Conservation (phyloP, 768 basidiomycete species). For the Phaeolepiota aurea region DNA sequence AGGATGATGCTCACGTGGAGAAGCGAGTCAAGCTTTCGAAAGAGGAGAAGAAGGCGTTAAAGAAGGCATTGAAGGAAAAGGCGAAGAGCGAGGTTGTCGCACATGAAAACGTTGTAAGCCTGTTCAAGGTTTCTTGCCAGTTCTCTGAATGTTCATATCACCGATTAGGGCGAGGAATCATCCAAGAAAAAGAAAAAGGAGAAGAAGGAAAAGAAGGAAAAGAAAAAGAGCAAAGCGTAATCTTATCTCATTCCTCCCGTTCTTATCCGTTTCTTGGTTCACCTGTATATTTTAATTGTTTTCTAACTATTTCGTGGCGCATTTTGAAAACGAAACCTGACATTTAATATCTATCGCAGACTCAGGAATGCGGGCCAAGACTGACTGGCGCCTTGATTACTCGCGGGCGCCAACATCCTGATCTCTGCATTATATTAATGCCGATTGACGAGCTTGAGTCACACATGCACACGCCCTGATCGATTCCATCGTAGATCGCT, state of each 20-base stretch:
- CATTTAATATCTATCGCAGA: not conserved
- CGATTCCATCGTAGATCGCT: not conserved
- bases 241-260: slow-evolving; percentile 2
- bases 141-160: slow-evolving; percentile 3
- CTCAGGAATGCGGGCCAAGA: not conserved
- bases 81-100: slow-evolving; percentile 41
- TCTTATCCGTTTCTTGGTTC: not conserved
- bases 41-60: slow-evolving; percentile 81
- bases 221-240: slow-evolving; percentile 30
- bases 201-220: slow-evolving; percentile 27
- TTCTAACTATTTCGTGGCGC: not conserved
- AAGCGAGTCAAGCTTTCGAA: slow-evolving; percentile 77
- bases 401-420: no score
- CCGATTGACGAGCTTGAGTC: not conserved
- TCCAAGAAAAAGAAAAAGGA: slow-evolving; percentile 45
- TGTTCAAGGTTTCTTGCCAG: not conserved
- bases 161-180: slow-evolving; percentile 19
- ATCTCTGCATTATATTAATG: not conserved
- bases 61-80: slow-evolving; percentile 66
- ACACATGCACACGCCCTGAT: not conserved
- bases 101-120: slow-evolving; percentile 8
- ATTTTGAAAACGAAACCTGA: not conserved
- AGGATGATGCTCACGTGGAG: slow-evolving; percentile 35
- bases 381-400: not conserved
- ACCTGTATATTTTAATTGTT: not conserved